These are phyloP conservation scores for Suillus hirtellus DNA, from an alignment of 768 basidiomycete species.

Conservation along the genomic window DNA sequence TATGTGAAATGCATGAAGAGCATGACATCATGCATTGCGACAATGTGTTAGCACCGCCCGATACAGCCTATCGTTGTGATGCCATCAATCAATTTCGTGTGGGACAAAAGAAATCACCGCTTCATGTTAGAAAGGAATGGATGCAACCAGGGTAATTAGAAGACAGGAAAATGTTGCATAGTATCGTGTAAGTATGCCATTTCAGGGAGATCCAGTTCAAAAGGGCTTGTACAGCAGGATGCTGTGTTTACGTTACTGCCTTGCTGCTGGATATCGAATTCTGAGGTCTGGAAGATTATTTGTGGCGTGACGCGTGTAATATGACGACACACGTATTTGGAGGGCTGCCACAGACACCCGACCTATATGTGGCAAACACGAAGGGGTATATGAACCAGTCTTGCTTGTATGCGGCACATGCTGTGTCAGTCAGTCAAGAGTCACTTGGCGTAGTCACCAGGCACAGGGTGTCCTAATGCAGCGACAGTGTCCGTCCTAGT, in stretches of 20 bases:
- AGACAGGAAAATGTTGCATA: no score
- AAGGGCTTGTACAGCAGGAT: neutral
- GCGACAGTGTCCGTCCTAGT: no score
- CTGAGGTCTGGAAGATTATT: neutral
- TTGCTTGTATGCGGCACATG: neutral
- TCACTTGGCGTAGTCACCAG: neutral
- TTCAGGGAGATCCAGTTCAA: no score
- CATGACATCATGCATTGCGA: no score
- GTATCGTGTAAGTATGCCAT: no score
- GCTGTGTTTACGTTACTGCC: neutral
- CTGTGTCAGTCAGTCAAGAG: neutral
- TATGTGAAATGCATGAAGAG: no score
- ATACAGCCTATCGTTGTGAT: no score
- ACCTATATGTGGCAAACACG: neutral
- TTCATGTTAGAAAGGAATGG: no score
- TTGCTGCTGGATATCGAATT: neutral
- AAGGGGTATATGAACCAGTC: neutral
- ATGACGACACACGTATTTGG: neutral
- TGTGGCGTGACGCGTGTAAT: neutral
- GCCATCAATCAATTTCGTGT: no score
- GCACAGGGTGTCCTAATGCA: neutral
- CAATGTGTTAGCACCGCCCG: no score
- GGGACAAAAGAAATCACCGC: no score
- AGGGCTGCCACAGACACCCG: neutral
- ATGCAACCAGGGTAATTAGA: no score